Base-by-base conservation (phyloP, 352 stramenopile species). In the Phytophthora sansomeana region DNA sequence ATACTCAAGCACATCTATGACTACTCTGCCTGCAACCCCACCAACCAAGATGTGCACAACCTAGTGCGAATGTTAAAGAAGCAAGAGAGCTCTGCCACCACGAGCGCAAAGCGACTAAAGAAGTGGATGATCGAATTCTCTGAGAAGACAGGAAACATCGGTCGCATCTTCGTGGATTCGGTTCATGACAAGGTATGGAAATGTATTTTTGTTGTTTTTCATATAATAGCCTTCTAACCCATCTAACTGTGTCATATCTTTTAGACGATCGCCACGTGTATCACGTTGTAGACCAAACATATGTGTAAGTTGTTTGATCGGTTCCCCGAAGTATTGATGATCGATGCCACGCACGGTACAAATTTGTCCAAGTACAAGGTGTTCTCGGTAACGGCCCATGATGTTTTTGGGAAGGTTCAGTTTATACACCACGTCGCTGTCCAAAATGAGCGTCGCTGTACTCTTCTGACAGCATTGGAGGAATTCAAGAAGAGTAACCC, bases 401-500 rank as follows among this genome's bases (percentile, higher is more conserved):
- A 68, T 30, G 51, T 51, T 2, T 66, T 59, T 17, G 47, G 68
- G 1, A 51, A 63, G n/a, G 44, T 63, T 0, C 65, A 72, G 35
- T 72, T 62, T 29, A 46, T 62, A 0, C 65, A 75, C 10, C 65
- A 72, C 33, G 29, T 65, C 6, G 19, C 75, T 1, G 16, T 75
- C 4, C 52, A 72, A 32, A 75, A 66, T 16, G 67, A 72, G 36
- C n/a, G 43, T 9, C 59, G 28, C 2, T 32, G 52, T 19, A 67
- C 55, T 10, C 58, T 77, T 1, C 2, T 60, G 17, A 63, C 48
- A 0, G 53, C 54, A 10, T 47, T 75, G 6, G 52, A 58, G 19
- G 32, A 59, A 21, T 75, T 75, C 58, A 75, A 73, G 30, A 32
- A 33, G 1, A 41, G 53, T 50, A 70, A 79, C 16, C 58, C 64